Conservation (phyloP, 2,329 filamentous ascomycete genomes). For the Arthrobotrys sphaeroides region DNA sequence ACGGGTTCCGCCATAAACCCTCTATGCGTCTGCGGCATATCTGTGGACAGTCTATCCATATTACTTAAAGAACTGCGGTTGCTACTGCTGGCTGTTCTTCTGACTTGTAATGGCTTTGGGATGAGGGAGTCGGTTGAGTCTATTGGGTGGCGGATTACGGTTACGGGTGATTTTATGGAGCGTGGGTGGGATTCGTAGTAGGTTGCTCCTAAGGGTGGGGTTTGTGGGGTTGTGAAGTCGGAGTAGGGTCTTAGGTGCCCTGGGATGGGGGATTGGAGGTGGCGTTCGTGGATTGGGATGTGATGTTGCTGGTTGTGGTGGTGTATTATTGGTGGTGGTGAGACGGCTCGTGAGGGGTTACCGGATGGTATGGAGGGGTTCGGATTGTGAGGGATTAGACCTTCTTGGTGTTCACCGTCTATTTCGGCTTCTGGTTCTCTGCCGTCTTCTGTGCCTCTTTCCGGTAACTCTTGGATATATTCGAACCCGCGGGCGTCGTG, state of each 20-base stretch:
- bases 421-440: too few relatives aligned
- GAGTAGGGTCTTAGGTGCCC: conserved; percentile 11
- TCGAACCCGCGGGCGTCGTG: conserved; percentile 10
- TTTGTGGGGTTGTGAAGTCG: conserved; percentile 12
- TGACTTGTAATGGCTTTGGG: conserved; percentile 7
- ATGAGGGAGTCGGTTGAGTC: conserved; percentile 24
- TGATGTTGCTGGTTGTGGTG: not conserved
- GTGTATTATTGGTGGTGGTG: not conserved
- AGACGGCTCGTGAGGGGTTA: conserved; percentile 1
- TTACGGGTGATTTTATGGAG: conserved; percentile 38
- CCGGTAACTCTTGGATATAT: not conserved
- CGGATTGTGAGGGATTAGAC: not conserved
- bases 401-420: conserved; percentile 1
- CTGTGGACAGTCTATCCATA: conserved; percentile 23
- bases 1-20: conserved; percentile 44
- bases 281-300: conserved; percentile 20
- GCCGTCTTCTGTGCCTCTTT: not conserved
- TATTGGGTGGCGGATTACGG: conserved; percentile 28
- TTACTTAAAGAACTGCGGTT: conserved; percentile 2
- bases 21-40: conserved; percentile 49
- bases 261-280: conserved; percentile 10
- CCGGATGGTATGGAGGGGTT: conserved; percentile 18
- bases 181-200: conserved; percentile 32
- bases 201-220: conserved; percentile 35
- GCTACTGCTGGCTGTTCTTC: not conserved